Base-by-base conservation (phyloP, 345 rosid species). In the Bruguiera parviflora region DNA sequence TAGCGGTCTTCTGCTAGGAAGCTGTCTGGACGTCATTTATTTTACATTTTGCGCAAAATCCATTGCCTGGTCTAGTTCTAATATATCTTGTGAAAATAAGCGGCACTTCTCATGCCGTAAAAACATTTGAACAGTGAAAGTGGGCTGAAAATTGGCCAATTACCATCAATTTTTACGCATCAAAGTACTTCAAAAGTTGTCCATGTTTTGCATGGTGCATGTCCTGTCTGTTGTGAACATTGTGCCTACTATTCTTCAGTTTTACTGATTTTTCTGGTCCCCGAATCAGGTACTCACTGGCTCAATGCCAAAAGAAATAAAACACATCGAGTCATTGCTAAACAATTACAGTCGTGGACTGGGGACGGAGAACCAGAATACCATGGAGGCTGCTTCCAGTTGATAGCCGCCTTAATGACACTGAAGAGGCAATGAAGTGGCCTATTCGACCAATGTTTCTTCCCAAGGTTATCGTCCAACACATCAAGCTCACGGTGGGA, bases 281-380 rank as follows among this genome's bases (percentile, higher is more conserved):
- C 46, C 46, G 66, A 66, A 79, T 77, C 77, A 86, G 96, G 96
- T 95, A 64, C 93, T 95, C 11, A 95, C 98, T 8, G 96, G 98
- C 60, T 95, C 99, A 18, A 81, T 95, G 90, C 98, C 99, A 0
- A 95, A 95, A 70, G 96, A 92, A 82, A 78, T 87, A 65, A 86
- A 87, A 77, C 97, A 92, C 76, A 83, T 90, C 0, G 93, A 87
- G 66, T 78, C 89, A 33, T 77, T 95, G 83, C 79, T 92, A 71
- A 86, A 87, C 66, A 78, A 88, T 58, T 84, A 80, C 80, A 77
- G 87, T 69, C 57, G 39, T 16, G 77, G 73, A 43, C 25, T 16
- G 61, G 63, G 51, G 25, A 65, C 32, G 71, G 68, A 71, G 39
- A 71, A 61, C 33, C 72, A 57, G 53, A 62, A 37, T 15, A 55